A percentile compares a stretch with the other conserved stretches of the same genome.
Conservation (phyloP, 2,329 filamentous ascomycete species). For the Aspergillus aculeatinus region DNA sequence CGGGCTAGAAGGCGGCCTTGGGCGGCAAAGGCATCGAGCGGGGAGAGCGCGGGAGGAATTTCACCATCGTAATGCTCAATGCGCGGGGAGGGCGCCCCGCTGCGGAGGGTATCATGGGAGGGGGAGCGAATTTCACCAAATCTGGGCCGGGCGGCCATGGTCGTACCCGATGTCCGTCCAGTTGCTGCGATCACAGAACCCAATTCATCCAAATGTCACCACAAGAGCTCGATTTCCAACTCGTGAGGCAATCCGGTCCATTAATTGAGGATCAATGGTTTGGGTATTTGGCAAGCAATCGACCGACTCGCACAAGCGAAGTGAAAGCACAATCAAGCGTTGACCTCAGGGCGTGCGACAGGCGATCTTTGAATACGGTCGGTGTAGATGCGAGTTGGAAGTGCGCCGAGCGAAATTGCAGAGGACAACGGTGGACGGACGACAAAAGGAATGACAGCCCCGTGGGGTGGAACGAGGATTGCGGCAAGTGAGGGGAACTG, state of each 20-base stretch:
- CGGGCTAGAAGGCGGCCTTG: constrained; percentile 85
- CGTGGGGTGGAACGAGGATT: constrained; percentile 6
- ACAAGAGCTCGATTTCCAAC: background rate
- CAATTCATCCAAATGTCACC: background rate
- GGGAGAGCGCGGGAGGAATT: constrained; percentile 80
- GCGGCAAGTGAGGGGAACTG: constrained; percentile 4
- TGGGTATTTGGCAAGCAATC: background rate
- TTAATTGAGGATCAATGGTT: constrained; percentile 6
- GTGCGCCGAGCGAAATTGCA: background rate
- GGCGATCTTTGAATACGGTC: too few species aligned
- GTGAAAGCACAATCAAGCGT: background rate
- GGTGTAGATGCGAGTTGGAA: background rate
- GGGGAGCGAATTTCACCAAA: constrained; percentile 61
- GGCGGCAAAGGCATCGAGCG: constrained; percentile 89
- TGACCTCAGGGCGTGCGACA: too few species aligned
- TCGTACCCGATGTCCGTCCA: constrained; percentile 9
- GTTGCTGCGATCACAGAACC: constrained; percentile 6
- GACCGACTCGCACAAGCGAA: background rate
- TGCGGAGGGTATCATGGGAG: constrained; percentile 54
- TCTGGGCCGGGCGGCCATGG: constrained; percentile 58
- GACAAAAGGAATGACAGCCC: constrained; percentile 23
- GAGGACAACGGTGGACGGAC: constrained; percentile 12
- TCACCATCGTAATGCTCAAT: constrained; percentile 72
- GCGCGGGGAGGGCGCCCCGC: constrained; percentile 68
- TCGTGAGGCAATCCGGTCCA: constrained; percentile 15